Evolutionary conservation across 2,329 filamentous ascomycete genomes (phyloP).

Genomic region (Aspergillus latus): DNA sequence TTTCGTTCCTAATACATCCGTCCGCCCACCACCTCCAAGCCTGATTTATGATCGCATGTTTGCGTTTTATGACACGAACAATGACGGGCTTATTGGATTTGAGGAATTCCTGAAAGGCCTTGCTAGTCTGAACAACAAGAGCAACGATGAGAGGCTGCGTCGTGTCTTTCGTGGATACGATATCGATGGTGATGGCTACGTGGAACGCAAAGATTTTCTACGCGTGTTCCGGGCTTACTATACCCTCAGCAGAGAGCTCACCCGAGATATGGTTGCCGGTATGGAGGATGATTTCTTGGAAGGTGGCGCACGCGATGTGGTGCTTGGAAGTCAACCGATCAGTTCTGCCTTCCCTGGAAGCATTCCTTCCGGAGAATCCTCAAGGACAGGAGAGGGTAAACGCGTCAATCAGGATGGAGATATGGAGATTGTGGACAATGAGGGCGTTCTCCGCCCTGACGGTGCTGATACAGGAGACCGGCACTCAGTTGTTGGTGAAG

Average conservation of each 20-base stretch:
- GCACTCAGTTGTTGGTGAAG: constrained; percentile 59
- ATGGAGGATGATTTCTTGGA: constrained; percentile 76
- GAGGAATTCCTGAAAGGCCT: constrained; percentile 86
- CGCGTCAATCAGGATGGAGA: constrained; percentile 62
- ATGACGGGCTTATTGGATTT: constrained; percentile 86
- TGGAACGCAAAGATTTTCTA: constrained; percentile 82
- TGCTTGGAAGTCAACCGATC: constrained; percentile 72
- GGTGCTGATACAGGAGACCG: constrained; percentile 61
- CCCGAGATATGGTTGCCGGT: constrained; percentile 75
- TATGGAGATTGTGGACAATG: constrained; percentile 61
- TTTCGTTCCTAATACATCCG: constrained; percentile 80
- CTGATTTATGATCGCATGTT: constrained; percentile 96
- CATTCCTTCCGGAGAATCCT: constrained; percentile 63
- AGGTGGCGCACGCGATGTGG: constrained; percentile 72
- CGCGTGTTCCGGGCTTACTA: constrained; percentile 93
- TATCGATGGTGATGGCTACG: constrained; percentile 80
- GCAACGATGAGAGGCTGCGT: constrained; percentile 64
- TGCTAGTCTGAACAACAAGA: constrained; percentile 61
- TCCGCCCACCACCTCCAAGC: constrained; percentile 75
- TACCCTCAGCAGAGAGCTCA: constrained; percentile 83
- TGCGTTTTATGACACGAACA: constrained; percentile 89
- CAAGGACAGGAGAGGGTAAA: constrained; percentile 67
- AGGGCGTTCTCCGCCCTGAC: constrained; percentile 60
- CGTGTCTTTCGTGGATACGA: constrained; percentile 89
- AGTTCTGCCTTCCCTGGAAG: constrained; percentile 74